These are phyloP conservation scores for Diplodia intermedia DNA, from an alignment of 2,329 filamentous ascomycete genomes.

Conservation along the genomic window DNA sequence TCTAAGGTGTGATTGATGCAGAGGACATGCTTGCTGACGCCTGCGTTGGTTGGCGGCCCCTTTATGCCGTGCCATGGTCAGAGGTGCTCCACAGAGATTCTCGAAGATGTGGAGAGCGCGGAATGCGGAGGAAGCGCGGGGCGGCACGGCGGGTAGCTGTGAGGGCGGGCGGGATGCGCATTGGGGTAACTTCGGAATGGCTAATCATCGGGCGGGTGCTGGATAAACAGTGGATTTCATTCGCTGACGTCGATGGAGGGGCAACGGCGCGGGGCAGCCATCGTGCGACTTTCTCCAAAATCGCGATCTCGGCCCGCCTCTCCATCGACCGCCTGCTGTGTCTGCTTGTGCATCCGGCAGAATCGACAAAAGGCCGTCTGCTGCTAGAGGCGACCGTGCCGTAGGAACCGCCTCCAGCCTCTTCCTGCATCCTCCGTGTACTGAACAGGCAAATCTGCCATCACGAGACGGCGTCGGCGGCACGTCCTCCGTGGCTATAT, in stretches of 20 bases:
- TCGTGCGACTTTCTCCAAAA: background rate
- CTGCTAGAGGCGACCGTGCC: constrained; percentile 2
- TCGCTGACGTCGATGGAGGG: constrained; percentile 27
- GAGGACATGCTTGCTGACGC: background rate
- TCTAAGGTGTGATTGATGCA: constrained; percentile 8
- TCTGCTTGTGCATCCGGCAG: constrained; percentile 11
- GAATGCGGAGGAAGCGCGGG: constrained; percentile 18
- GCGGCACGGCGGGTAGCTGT: constrained; percentile 1
- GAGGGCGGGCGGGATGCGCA: constrained; percentile 7
- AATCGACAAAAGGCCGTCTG: background rate
- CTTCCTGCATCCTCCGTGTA: constrained; percentile 21
- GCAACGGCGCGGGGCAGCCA: constrained; percentile 5
- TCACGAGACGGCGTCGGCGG: constrained; percentile 44
- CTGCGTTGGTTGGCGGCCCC: constrained; percentile 7
- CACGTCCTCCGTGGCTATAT: constrained; percentile 43
- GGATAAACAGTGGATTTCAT: background rate
- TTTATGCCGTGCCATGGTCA: constrained; percentile 24
- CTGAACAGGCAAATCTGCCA: constrained; percentile 16
- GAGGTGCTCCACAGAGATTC: constrained; percentile 1
- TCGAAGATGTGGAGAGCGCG: constrained; percentile 15
- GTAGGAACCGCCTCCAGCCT: constrained; percentile 12
- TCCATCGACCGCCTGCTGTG: constrained; percentile 31
- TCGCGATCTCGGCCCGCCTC: constrained; percentile 30
- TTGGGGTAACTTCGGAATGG: constrained; percentile 15
- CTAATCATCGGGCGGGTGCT: background rate